These are phyloP conservation scores for Dactylonectria macrodidyma DNA, from an alignment of 2,329 filamentous ascomycete genomes.

Conservation along the genomic window DNA sequence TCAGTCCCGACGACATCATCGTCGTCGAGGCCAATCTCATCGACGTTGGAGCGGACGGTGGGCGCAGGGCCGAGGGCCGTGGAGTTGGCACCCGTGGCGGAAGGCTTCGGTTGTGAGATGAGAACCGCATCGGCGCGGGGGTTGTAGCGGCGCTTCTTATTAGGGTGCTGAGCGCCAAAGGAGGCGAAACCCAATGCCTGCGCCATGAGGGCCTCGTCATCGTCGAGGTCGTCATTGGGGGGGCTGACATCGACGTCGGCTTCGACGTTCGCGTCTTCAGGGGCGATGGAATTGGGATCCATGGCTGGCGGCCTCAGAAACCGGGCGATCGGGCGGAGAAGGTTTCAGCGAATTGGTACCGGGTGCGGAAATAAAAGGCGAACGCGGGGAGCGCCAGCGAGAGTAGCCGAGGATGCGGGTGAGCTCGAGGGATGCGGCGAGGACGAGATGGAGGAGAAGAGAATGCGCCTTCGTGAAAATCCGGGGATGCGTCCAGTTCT, in stretches of 20 bases:
- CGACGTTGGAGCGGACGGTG: conserved; percentile 51
- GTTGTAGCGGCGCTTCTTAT: conserved; percentile 79
- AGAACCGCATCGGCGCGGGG: conserved; percentile 63
- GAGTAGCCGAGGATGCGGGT: conserved; percentile 25
- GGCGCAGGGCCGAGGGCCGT: conserved; percentile 51
- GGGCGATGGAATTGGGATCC: conserved; percentile 20
- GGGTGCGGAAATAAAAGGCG: neutral
- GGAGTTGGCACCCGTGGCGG: conserved; percentile 54
- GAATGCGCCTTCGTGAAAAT: conserved; percentile 41
- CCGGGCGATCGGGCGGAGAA: neutral
- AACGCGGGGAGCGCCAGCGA: neutral
- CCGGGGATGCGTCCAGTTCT: conserved; percentile 43
- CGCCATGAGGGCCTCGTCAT: conserved; percentile 70
- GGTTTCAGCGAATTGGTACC: neutral
- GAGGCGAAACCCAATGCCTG: conserved; percentile 81
- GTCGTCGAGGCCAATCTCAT: conserved; percentile 63
- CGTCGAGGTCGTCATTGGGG: conserved; percentile 37
- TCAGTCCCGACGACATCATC: conserved; percentile 54
- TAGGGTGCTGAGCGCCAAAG: conserved; percentile 72
- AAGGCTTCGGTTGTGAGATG: conserved; percentile 47
- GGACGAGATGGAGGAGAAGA: conserved; percentile 35
- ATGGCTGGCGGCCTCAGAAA: conserved; percentile 8
- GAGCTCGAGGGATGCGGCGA: conserved; percentile 18
- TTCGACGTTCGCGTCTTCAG: conserved; percentile 15
- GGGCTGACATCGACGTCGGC: conserved; percentile 33